Evolutionary conservation across 495 filamentous ascomycete species (phyloP).

Genomic region (Lophium mytilinum): DNA sequence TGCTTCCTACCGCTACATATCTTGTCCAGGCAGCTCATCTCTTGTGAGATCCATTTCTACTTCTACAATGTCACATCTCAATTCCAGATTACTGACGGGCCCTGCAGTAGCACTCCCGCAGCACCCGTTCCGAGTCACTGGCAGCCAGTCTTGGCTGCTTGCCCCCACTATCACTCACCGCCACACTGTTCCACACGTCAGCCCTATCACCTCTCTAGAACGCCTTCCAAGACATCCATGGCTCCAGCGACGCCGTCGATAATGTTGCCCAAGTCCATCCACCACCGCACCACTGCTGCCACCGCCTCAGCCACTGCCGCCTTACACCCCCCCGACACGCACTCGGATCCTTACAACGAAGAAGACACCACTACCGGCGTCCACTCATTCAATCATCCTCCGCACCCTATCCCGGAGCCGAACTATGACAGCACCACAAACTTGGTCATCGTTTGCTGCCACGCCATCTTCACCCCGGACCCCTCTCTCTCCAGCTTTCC

Average conservation of each 20-base stretch:
- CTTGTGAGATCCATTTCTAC: too few species aligned
- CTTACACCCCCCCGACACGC: background rate
- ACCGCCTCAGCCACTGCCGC: background rate
- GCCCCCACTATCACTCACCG: background rate
- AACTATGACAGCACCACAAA: conserved; percentile 6
- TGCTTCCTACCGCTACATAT: background rate
- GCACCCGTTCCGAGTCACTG: background rate
- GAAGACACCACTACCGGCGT: background rate
- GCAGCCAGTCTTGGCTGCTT: background rate
- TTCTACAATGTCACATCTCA: background rate
- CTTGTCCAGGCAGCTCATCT: too few species aligned
- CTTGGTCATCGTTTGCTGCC: conserved; percentile 33
- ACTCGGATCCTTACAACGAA: background rate
- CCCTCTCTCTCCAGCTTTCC: conserved; percentile 6
- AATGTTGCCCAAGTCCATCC: conserved; percentile 18
- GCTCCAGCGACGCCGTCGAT: conserved; percentile 16
- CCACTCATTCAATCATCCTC: background rate
- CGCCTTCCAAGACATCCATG: conserved; percentile 2
- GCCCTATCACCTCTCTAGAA: conserved; percentile 5
- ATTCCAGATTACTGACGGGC: background rate
- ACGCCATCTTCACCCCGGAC: conserved; percentile 28
- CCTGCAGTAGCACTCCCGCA: background rate
- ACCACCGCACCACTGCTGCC: conserved; percentile 6
- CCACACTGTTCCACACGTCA: conserved; percentile 3
- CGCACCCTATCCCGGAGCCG: background rate